Evolutionary conservation across 805 yeast species (phyloP).

Genomic region (Saccharomycopsis capsularis): DNA sequence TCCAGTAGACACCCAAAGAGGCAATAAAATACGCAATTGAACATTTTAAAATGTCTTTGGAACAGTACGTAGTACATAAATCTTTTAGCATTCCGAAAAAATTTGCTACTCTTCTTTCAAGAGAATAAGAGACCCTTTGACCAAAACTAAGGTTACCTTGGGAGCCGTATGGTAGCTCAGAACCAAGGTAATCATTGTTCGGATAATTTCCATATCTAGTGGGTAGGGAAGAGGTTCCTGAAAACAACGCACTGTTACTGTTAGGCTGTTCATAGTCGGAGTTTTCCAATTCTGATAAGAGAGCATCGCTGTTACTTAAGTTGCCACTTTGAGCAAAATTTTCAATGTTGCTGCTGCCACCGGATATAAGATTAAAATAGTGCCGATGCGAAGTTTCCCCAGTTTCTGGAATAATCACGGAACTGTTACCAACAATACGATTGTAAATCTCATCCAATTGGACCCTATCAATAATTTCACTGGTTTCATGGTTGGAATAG

Average conservation of each 20-base stretch:
- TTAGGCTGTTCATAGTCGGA: too few relatives aligned
- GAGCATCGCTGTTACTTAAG: not conserved
- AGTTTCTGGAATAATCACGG: slow-evolving; percentile 40
- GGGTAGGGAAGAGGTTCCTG: too few relatives aligned
- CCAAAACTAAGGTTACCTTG: too few relatives aligned
- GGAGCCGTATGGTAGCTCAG: slow-evolving; percentile 7
- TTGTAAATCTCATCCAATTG: slow-evolving; percentile 21
- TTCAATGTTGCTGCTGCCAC: not conserved
- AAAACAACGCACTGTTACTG: too few relatives aligned
- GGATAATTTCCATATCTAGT: not conserved
- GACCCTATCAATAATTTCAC: not conserved
- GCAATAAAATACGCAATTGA: slow-evolving; percentile 69
- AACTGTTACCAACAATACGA: slow-evolving; percentile 25
- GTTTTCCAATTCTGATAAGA: too few relatives aligned
- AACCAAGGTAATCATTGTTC: not conserved
- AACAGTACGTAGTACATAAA: not conserved
- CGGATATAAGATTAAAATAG: not conserved
- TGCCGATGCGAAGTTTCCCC: slow-evolving; percentile 29
- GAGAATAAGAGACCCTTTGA: not conserved
- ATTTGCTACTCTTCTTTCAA: too few relatives aligned
- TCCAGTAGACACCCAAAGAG: slow-evolving; percentile 61
- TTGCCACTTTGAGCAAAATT: not conserved
- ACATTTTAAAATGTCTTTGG: slow-evolving; percentile 46
- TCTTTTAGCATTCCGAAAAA: not conserved
- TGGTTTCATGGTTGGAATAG: not conserved